Conservation (phyloP, 2,329 filamentous ascomycete species). For the Sarocladium kiliense region DNA sequence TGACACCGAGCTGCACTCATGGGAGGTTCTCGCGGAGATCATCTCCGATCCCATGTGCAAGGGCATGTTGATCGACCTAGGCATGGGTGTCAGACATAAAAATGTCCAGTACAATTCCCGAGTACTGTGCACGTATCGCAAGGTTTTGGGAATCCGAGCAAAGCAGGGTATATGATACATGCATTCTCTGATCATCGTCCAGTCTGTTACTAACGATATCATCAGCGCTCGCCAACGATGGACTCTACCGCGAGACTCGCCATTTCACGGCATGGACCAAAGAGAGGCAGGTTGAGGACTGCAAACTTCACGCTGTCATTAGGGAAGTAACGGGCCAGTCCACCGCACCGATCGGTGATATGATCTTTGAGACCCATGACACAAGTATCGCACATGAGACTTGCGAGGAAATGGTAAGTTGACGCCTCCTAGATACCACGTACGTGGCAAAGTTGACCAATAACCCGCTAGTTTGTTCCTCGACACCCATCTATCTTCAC, state of each 20-base stretch:
- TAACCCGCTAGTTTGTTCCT: constrained; percentile 5
- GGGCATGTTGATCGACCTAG: constrained; percentile 27
- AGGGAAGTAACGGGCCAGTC: constrained; percentile 24
- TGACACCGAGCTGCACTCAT: constrained; percentile 26
- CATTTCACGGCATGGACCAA: constrained; percentile 36
- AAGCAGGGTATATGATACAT: constrained; percentile 9
- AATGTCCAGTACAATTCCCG: constrained; percentile 33
- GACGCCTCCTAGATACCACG: constrained; percentile 16
- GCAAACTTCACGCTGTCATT: constrained; percentile 22
- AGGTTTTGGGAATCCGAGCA: constrained; percentile 19
- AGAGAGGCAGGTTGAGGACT: constrained; percentile 28
- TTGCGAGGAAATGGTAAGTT: constrained; percentile 29
- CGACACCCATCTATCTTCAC: constrained; percentile 17
- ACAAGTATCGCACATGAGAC: constrained; percentile 35
- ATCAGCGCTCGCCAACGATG: constrained; percentile 26
- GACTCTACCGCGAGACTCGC: constrained; percentile 33
- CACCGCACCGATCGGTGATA: constrained; percentile 35
- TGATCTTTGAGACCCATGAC: constrained; percentile 31
- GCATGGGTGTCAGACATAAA: constrained; percentile 25
- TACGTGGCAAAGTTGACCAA: constrained; percentile 47
- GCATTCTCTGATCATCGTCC: neutral
- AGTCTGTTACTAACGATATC: neutral
- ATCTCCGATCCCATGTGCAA: constrained; percentile 24
- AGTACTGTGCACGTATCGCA: constrained; percentile 25
- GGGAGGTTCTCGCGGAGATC: constrained; percentile 27